A percentile compares a stretch with the other conserved stretches of the same genome.
Conservation (phyloP, 169 alveolate species). For the Eimeria acervulina region DNA sequence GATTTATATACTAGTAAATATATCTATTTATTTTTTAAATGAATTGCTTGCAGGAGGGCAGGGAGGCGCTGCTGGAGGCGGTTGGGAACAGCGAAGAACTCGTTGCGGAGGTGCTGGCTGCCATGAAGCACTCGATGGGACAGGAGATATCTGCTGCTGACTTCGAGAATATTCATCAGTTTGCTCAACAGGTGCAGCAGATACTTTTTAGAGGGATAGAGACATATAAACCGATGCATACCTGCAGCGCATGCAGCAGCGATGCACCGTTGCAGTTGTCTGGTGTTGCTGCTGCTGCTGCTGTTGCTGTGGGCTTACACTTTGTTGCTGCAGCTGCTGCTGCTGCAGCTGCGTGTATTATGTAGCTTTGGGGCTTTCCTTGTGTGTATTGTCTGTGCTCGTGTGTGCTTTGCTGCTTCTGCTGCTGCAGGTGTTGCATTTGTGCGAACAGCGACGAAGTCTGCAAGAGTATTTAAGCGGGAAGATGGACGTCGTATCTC, state of each 20-base stretch:
- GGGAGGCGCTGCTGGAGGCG: conserved; percentile 89
- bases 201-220: not conserved
- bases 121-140: conserved; percentile 97
- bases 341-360: too few species aligned
- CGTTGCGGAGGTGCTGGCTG: conserved; percentile 93
- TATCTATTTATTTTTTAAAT: too few species aligned
- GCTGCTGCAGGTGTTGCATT: conserved; percentile 64
- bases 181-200: conserved; percentile 95
- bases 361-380: not conserved
- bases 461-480: conserved; percentile 91
- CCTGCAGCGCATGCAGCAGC: too few species aligned
- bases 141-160: conserved; percentile 97
- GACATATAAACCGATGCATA: not conserved
- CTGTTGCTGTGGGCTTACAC: too few species aligned
- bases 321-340: not conserved
- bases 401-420: not conserved
- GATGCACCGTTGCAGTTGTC: too few species aligned
- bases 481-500: conserved; percentile 98
- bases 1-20: too few species aligned
- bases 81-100: conserved; percentile 93
- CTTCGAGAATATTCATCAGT: conserved; percentile 93
- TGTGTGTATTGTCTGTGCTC: not conserved
- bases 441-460: conserved; percentile 77
- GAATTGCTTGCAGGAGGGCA: conserved; percentile 56
- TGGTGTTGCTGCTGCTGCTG: not conserved